Base-by-base conservation (phyloP, 345 rosid genomes). In the Eucalyptus brandiana region DNA sequence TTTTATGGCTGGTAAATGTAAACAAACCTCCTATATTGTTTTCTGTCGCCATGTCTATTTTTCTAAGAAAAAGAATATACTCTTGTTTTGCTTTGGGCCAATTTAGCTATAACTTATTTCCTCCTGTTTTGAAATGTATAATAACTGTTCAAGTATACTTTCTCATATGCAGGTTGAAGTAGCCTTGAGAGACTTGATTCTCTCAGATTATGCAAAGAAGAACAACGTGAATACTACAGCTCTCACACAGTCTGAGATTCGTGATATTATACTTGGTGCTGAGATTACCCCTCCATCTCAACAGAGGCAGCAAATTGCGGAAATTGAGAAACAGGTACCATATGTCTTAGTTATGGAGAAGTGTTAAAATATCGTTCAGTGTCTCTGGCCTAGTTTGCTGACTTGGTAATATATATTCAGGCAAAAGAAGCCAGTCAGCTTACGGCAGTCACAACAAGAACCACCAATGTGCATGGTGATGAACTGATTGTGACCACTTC, bases 281-380 rank as follows among this genome's bases (percentile, higher is more conserved):
- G 99, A 98, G 93, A 98, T 98, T 86, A 96, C 99, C 50, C 99
- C 99, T 88, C 99, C 99, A 9, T 98, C 99, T 76, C 99, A 97
- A 89, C 99, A 98, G 89, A 94, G 99, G 91, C 99, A 98, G 90
- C 99, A 97, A 72, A 98, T 56, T 88, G 99, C 99, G 40, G 99
- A 95, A 92, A 96, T 97, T 89, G 99, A 98, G 95, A 98, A 97
- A 94, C 98, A 96, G 97, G 99, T 97, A 87, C 80, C 9, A 17
- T 58, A 76, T 50, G 32, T 67, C 80, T n/a, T 67, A 32, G 72
- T n/a, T 62, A 30, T 62, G 34, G 18, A 62, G 72, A 44, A 86
- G 32, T 26, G 72, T 15, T 30, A 62, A 14, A 62, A 62, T 62
- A 62, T 62, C 17, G 37, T 16, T n/a, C 72, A 30, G 19, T 30